A percentile compares a stretch with the other conserved stretches of the same genome.
These are phyloP conservation scores for Rhizopus microsporus DNA, from an alignment of 371 early-diverging fungal species.

Conservation along the genomic window DNA sequence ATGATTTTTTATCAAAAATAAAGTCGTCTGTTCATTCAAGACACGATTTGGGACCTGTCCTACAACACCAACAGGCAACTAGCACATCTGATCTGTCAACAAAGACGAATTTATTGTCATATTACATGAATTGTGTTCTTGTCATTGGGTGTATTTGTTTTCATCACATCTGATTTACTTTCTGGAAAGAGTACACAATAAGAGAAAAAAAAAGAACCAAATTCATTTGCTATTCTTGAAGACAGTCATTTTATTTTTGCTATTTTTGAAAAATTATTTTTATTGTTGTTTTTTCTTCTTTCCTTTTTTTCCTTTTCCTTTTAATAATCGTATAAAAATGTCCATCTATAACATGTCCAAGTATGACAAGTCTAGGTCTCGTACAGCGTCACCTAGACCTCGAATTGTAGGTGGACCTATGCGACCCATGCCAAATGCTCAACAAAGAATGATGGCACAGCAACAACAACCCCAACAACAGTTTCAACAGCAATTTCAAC, in stretches of 20 bases:
- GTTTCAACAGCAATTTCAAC: conserved; percentile 8
- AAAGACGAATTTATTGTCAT: not conserved
- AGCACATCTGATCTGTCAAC: conserved; percentile 6
- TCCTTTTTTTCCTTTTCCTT: not conserved
- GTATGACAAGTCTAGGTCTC: not conserved
- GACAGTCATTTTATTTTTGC: too few relatives aligned
- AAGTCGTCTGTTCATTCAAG: too few relatives aligned
- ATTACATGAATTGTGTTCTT: too few relatives aligned
- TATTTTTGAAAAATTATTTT: too few relatives aligned
- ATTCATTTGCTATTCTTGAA: too few relatives aligned
- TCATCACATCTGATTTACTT: too few relatives aligned
- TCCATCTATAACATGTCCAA: conserved; percentile 4
- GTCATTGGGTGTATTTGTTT: too few relatives aligned
- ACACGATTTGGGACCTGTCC: too few relatives aligned
- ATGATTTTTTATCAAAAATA: too few relatives aligned
- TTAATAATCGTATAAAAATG: not conserved
- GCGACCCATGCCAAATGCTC: conserved; percentile 12
- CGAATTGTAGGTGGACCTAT: conserved; percentile 10
- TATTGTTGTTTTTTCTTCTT: not conserved
- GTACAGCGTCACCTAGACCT: conserved; percentile 4
- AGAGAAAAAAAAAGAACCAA: too few relatives aligned
- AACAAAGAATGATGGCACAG: conserved; percentile 18
- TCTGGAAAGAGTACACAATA: too few relatives aligned
- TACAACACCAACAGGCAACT: not conserved
- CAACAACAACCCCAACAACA: conserved; percentile 9